Percentiles rank a stretch among this genome's conserved stretches.
phyloP scores from a whole-genome alignment of 257 asterid genomes.

The Salvia miltiorrhiza region DNA sequence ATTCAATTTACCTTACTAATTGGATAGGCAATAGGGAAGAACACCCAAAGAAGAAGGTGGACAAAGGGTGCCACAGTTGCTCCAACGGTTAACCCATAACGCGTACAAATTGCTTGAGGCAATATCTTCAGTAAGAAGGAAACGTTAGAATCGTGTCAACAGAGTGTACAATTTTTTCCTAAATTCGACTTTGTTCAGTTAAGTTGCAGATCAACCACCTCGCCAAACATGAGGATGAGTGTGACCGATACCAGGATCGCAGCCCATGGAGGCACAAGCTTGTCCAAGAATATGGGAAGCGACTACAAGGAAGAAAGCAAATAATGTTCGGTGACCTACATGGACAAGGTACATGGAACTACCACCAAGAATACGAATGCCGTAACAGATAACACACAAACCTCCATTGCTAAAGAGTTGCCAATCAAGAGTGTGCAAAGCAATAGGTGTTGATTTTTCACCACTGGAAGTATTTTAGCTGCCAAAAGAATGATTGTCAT shows the following conservation, averaged over 20 bases:
- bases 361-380: not conserved
- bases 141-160: not conserved
- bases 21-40: conserved; percentile 89
- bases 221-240: conserved; percentile 93
- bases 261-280: conserved; percentile 98
- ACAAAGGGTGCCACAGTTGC: conserved; percentile 88
- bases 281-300: conserved; percentile 97
- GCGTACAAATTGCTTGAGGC: conserved; percentile 98
- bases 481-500: conserved; percentile 27
- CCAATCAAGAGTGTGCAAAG: conserved; percentile 99
- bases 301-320: conserved; percentile 47
- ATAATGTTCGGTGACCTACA: not conserved
- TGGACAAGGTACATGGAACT: not conserved
- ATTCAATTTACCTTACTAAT: conserved; percentile 76
- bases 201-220: conserved; percentile 44
- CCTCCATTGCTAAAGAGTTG: conserved; percentile 99
- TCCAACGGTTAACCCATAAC: conserved; percentile 91
- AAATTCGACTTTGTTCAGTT: conserved; percentile 1
- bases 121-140: conserved; percentile 53
- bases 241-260: conserved; percentile 89
- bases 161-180: conserved; percentile 1
- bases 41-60: conserved; percentile 83
- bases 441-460: conserved; percentile 96
- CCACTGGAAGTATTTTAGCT: conserved; percentile 97
- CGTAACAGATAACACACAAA: conserved; percentile 30